These are phyloP conservation scores for Cinnamomum micranthum DNA, from an alignment of 164 flowering plant species.

Conservation along the genomic window DNA sequence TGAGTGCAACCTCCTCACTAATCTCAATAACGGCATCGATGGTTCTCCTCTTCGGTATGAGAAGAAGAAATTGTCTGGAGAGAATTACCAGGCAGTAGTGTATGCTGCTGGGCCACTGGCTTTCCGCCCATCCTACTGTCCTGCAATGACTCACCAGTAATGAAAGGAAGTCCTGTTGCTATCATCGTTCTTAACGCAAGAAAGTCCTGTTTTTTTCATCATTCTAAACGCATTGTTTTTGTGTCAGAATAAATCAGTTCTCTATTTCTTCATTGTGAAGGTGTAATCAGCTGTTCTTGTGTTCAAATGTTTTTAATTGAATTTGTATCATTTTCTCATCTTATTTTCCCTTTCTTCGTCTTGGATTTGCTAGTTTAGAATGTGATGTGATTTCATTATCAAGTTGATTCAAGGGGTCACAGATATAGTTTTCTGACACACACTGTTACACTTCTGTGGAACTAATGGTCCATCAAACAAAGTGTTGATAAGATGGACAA, in stretches of 20 bases:
- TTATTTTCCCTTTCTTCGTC: not conserved
- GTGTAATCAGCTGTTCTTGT: not conserved
- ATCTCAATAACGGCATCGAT: conserved; percentile 49
- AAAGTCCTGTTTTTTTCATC: not conserved
- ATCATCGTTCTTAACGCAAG: not conserved
- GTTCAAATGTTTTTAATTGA: not conserved
- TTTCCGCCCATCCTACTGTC: conserved; percentile 63
- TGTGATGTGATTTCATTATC: not conserved
- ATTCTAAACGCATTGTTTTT: not conserved
- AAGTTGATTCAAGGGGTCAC: no score
- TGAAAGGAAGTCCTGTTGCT: not conserved
- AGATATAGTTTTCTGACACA: no score
- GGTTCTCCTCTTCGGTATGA: conserved; percentile 68
- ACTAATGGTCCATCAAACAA: no score
- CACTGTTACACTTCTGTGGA: no score
- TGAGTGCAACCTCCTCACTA: conserved; percentile 52
- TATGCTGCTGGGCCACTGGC: conserved; percentile 81
- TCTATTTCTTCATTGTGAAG: not conserved
- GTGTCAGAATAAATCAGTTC: not conserved
- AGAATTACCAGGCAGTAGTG: conserved; percentile 54
- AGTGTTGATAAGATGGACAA: no score
- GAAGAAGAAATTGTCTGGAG: conserved; percentile 36
- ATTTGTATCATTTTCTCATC: not conserved
- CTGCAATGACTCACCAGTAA: conserved; percentile 24
- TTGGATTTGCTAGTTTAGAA: not conserved